These are phyloP conservation scores for Cercospora citrullina DNA, from an alignment of 2,329 filamentous ascomycete species.

Conservation along the genomic window DNA sequence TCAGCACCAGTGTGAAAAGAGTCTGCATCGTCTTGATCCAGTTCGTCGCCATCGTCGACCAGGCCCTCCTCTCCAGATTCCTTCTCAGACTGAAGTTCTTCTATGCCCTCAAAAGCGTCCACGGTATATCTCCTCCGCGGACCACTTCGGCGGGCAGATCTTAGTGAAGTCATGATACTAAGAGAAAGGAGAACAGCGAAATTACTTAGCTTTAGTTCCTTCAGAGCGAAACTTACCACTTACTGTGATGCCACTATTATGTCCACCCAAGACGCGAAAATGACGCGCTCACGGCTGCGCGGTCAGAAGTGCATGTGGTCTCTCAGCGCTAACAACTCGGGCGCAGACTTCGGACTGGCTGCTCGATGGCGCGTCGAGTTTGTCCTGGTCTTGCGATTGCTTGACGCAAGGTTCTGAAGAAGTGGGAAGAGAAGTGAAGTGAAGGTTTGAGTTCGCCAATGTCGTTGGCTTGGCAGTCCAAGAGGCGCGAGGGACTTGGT, in stretches of 20 bases:
- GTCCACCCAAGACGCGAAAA: constrained; percentile 11
- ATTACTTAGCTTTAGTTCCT: constrained; percentile 16
- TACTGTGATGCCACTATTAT: constrained; percentile 5
- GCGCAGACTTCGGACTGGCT: not conserved
- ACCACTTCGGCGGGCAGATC: constrained; percentile 28
- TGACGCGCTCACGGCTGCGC: not conserved
- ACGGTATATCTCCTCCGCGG: constrained; percentile 37
- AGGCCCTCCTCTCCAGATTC: constrained; percentile 11
- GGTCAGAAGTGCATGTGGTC: not conserved
- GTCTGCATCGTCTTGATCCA: constrained; percentile 21
- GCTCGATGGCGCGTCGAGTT: not conserved
- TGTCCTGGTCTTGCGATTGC: not conserved
- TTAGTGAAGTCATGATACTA: constrained; percentile 22
- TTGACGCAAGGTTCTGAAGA: not conserved
- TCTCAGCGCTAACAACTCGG: not conserved
- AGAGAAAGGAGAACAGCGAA: not conserved
- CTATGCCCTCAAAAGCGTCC: constrained; percentile 41
- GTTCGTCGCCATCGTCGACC: constrained; percentile 22
- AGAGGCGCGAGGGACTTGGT: not conserved
- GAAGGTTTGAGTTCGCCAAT: constrained; percentile 3
- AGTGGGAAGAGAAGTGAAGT: not conserved
- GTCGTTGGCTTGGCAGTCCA: not conserved
- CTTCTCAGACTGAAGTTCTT: constrained; percentile 28
- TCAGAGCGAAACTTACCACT: not conserved
- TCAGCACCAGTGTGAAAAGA: constrained; percentile 41